phyloP scores from a whole-genome alignment of 768 basidiomycete species.

The Kwoniella sp. region DNA sequence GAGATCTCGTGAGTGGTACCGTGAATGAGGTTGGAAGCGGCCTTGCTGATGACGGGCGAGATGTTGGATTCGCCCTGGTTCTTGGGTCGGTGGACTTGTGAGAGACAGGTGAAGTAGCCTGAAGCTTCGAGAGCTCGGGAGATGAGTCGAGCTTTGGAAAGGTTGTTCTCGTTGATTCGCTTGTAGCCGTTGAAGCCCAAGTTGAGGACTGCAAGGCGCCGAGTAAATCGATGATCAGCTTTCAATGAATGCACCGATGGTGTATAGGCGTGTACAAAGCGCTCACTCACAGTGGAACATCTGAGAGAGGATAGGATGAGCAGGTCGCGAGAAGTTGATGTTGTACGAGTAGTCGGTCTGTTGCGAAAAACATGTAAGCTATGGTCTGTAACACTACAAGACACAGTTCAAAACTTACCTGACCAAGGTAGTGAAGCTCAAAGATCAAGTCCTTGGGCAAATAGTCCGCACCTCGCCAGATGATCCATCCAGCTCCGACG shows the following conservation, averaged over 20 bases:
- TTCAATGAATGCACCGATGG: no score
- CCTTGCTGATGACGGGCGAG: constrained; percentile 26
- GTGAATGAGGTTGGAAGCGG: constrained; percentile 38
- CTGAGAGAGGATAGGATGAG: constrained; percentile 65
- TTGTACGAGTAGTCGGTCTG: constrained; percentile 73
- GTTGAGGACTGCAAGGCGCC: constrained; percentile 63
- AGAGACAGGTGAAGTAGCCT: constrained; percentile 58
- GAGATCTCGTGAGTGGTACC: constrained; percentile 58
- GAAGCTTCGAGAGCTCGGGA: constrained; percentile 66
- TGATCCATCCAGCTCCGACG: constrained; percentile 64
- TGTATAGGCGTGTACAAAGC: no score
- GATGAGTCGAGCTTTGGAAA: constrained; percentile 65
- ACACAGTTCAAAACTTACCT: constrained; percentile 28
- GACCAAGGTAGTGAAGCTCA: constrained; percentile 61
- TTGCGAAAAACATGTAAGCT: constrained; percentile 13
- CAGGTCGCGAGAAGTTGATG: constrained; percentile 59
- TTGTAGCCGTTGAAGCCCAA: constrained; percentile 64
- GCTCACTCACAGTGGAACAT: constrained; percentile 61
- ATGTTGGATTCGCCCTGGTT: constrained; percentile 20
- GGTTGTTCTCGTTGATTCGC: constrained; percentile 50
- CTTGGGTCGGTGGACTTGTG: constrained; percentile 61
- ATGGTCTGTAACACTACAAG: no score
- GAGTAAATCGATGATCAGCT: no score
- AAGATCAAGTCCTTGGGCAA: constrained; percentile 73
- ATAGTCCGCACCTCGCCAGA: constrained; percentile 64